phyloP scores from a whole-genome alignment of 768 basidiomycete genomes.

The Kwoniella botswanensis region DNA sequence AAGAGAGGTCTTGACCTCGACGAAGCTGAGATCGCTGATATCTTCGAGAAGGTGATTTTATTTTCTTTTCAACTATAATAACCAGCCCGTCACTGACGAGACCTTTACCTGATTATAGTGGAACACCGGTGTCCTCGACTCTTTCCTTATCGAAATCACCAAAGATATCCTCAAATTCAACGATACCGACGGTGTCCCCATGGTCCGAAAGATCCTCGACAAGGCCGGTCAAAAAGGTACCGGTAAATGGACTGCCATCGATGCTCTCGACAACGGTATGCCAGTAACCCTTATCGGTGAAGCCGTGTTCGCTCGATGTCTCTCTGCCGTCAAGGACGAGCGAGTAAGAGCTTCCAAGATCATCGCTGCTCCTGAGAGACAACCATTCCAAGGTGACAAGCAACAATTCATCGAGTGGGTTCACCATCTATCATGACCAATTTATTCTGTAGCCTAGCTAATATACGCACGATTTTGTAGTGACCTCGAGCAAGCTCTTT shows the following conservation, averaged over 20 bases:
- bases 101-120: slow-evolving; percentile 37
- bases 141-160: slow-evolving; percentile 98
- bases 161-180: slow-evolving; percentile 96
- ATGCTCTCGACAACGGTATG: slow-evolving; percentile 80
- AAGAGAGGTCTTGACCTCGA: slow-evolving; percentile 81
- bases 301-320: slow-evolving; percentile 97
- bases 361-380: slow-evolving; percentile 87
- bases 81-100: background rate
- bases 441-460: background rate
- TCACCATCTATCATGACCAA: background rate
- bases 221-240: slow-evolving; percentile 98
- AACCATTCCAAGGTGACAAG: slow-evolving; percentile 96
- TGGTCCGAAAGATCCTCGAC: slow-evolving; percentile 93
- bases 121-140: slow-evolving; percentile 99
- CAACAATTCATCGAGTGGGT: slow-evolving; percentile 86
- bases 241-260: slow-evolving; percentile 96
- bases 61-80: background rate
- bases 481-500: slow-evolving; percentile 97
- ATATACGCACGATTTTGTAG: slow-evolving; percentile 6
- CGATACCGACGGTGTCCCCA: slow-evolving; percentile 83
- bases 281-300: slow-evolving; percentile 97
- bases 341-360: slow-evolving; percentile 89
- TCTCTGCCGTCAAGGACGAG: slow-evolving; percentile 96
- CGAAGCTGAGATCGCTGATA: slow-evolving; percentile 89
- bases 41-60: slow-evolving; percentile 69